Evolutionary conservation across 2,329 filamentous ascomycete species (phyloP).

Genomic region (Huntiella decipiens): DNA sequence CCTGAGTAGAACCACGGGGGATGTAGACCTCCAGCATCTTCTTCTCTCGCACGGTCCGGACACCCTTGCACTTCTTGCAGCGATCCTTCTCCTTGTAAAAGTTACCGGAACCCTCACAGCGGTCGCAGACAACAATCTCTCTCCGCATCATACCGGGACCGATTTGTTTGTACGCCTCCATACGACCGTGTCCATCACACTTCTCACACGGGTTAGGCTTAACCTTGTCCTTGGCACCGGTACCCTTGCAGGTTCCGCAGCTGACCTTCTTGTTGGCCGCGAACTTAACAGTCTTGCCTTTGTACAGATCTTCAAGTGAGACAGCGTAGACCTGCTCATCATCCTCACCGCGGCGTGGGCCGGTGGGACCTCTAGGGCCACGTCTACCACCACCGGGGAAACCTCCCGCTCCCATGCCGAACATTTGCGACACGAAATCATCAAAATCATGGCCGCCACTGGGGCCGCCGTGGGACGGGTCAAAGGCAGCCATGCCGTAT

Average conservation of each 20-base stretch:
- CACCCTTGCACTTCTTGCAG: slow-evolving; percentile 98
- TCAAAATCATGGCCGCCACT: slow-evolving; percentile 58
- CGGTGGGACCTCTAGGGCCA: slow-evolving; percentile 32
- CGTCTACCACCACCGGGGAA: slow-evolving; percentile 28
- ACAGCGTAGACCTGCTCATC: slow-evolving; percentile 88
- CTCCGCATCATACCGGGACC: slow-evolving; percentile 75
- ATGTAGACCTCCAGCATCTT: slow-evolving; percentile 96
- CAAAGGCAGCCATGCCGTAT: slow-evolving; percentile 91
- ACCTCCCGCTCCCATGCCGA: slow-evolving; percentile 48
- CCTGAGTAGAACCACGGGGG: slow-evolving; percentile 66
- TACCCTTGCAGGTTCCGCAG: slow-evolving; percentile 72
- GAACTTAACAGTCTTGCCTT: slow-evolving; percentile 96
- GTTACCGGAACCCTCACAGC: slow-evolving; percentile 68
- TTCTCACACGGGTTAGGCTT: slow-evolving; percentile 67
- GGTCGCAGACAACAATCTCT: slow-evolving; percentile 59
- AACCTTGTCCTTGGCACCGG: slow-evolving; percentile 78
- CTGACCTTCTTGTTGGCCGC: slow-evolving; percentile 82
- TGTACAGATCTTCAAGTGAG: slow-evolving; percentile 86
- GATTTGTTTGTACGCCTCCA: slow-evolving; percentile 61
- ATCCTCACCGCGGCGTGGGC: slow-evolving; percentile 53
- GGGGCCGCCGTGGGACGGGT: slow-evolving; percentile 35
- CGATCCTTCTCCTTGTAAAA: slow-evolving; percentile 91
- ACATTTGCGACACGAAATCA: slow-evolving; percentile 88
- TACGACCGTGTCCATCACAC: slow-evolving; percentile 64
- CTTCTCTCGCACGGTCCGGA: slow-evolving; percentile 66